These are phyloP conservation scores for Lactarius evosmus DNA, from an alignment of 768 basidiomycete genomes.

Conservation along the genomic window DNA sequence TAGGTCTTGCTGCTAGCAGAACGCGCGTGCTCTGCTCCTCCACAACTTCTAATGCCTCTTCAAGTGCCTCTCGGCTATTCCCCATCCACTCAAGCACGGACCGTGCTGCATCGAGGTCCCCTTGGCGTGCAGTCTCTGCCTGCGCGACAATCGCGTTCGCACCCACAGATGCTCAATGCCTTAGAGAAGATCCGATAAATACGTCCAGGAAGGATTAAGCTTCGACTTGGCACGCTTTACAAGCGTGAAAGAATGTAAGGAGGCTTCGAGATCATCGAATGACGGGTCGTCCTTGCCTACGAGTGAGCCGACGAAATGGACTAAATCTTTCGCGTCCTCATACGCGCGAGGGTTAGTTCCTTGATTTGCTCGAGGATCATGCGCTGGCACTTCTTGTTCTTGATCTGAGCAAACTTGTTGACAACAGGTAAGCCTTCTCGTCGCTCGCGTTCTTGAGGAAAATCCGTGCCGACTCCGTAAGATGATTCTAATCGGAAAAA, in stretches of 20 bases:
- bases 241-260: constrained; percentile 90
- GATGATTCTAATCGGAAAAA: constrained; percentile 97
- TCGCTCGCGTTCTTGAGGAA: constrained; percentile 90
- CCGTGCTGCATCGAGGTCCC: constrained; percentile 63
- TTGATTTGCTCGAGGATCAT: constrained; percentile 92
- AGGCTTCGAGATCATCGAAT: constrained; percentile 86
- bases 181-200: constrained; percentile 82
- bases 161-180: constrained; percentile 86
- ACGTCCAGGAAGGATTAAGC: constrained; percentile 89
- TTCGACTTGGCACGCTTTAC: constrained; percentile 96
- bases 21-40: constrained; percentile 73
- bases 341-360: constrained; percentile 89
- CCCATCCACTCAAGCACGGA: constrained; percentile 91
- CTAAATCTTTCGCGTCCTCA: constrained; percentile 87
- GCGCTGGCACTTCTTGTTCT: constrained; percentile 88
- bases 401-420: constrained; percentile 95
- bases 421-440: constrained; percentile 98
- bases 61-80: constrained; percentile 64
- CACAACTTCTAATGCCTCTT: constrained; percentile 72
- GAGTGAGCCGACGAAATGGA: constrained; percentile 97
- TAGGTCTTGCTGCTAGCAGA: constrained; percentile 53
- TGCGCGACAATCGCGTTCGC: constrained; percentile 88
- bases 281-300: constrained; percentile 64
- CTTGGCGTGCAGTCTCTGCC: constrained; percentile 68
- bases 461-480: constrained; percentile 92